Base-by-base conservation (phyloP, 2,329 filamentous ascomycete species). In the Pestalotiopsis sp. region DNA sequence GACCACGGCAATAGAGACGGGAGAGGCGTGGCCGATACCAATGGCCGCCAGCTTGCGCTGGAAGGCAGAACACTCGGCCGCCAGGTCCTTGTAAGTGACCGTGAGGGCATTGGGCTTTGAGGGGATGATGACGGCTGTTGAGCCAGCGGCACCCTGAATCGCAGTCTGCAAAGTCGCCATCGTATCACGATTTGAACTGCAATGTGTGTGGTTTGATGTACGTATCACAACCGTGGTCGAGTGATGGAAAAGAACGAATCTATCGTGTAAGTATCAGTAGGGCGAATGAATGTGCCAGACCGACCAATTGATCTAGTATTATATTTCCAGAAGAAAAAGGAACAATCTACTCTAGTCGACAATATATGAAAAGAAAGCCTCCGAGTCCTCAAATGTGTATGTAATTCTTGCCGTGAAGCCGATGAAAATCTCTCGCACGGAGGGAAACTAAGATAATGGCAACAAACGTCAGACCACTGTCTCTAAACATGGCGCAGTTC, bases 1-100 rank as follows among this genome's bases (percentile, higher is more conserved):
- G 69, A 92, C 88, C 20, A 94, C 87, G 36, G 93, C 92, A 78
- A 97, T 94, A 62, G 93, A 96, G 66, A 97, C 93, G 61, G 93
- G 91, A 14, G 91, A 88, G 72, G 87, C 86, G 58, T 87, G 86
- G 68, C 86, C 84, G 71, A 97, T 89, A 72, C 93, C 93, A 68
- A 95, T 85, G 62, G 86, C 86, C 27, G 93, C 93, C 71, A 97
- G 89, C 81, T 93, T 93, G 77, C 85, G 84, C 83, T 96, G 93
- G 83, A 96, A 95, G 17, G 86, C 82, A 58, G 84, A 80, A 67
- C 94, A 87, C 76, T 95, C 91, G 70, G 85, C 79, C 66, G 87
- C 80, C 66, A 97, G 88, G 76, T 90, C 86, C 71, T 85, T 80
- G 83, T 94, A 95, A 52, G 91, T 91, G 72, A 93, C 84, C n/a